Base-by-base conservation (phyloP, 176 grass and related monocot genomes). In the Phragmites australis region DNA sequence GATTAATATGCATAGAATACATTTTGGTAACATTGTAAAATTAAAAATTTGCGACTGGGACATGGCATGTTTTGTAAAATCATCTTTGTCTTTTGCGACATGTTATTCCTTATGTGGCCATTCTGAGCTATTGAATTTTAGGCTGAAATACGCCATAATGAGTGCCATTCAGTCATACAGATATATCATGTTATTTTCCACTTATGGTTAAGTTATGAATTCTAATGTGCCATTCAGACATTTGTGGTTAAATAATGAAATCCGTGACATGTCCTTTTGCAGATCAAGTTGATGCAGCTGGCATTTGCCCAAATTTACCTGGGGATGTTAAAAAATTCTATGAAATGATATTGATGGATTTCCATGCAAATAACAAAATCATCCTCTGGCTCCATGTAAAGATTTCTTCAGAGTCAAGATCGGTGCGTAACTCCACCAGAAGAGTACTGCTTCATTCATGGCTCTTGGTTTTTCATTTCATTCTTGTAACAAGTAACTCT, bases 201-300 rank as follows among this genome's bases (percentile, higher is more conserved):
- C n/a, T n/a, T n/a, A 16, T 60, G 30, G 10, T 70, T 70, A 63
- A 27, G 2, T 32, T 68, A 3, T 68, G 58, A 32, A 76, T 59
- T 75, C 26, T 41, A 15, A 59, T 70, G 27, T 40, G 15, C 3
- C 42, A 41, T 57, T 23, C 7, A 76, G 3, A 51, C 23, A 12
- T 65, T 64, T 53, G 27, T 73, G 45, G 31, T 48, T n/a, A 27
- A 67, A 6, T 19, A 48, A 50, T 69, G 62, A 77, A 57, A 57
- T 68, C 14, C 40, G 39, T 77, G 21, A 27, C 31, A 60, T 60
- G 21, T 69, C 48, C 16, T 68, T 83, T 68, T 84, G 73, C 73
- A 84, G 82, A 59, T 44, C 42, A 84, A 84, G 64, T 23, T 84
- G 21, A 40, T 84, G 6, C 21, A 31, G 16, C 23, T 84, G 72